A percentile compares a stretch with the other conserved stretches of the same genome.
Evolutionary conservation across 1,284 basidiomycete genomes (phyloP).

Genomic region (Phenoliferia sp.): DNA sequence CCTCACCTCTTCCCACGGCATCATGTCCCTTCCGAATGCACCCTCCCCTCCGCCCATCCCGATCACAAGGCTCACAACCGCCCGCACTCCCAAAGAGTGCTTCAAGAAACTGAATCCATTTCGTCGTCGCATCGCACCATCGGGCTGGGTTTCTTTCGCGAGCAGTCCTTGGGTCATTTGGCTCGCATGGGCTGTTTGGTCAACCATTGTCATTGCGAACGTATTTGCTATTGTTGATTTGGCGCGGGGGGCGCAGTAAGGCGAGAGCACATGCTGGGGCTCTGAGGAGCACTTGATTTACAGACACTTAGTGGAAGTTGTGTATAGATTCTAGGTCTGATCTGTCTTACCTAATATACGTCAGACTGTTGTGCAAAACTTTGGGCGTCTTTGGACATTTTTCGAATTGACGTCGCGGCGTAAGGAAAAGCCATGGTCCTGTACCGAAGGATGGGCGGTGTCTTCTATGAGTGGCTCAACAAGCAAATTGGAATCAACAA

Average conservation of each 20-base stretch:
- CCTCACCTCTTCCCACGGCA: conserved; percentile 28
- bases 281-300: too few species aligned
- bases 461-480: too few species aligned
- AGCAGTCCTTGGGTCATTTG: conserved; percentile 27
- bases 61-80: neutral
- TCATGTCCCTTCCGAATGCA: conserved; percentile 29
- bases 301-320: too few species aligned
- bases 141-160: conserved; percentile 28
- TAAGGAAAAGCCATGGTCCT: too few species aligned
- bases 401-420: too few species aligned
- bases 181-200: conserved; percentile 11
- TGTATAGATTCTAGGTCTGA: too few species aligned
- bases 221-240: conserved; percentile 26
- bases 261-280: too few species aligned
- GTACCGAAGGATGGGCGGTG: too few species aligned
- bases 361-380: too few species aligned
- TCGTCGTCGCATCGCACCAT: conserved; percentile 9
- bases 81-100: neutral
- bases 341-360: too few species aligned
- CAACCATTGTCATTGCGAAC: conserved; percentile 21
- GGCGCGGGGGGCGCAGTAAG: neutral
- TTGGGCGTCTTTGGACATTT: too few species aligned
- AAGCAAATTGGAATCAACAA: too few species aligned
- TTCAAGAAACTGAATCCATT: conserved; percentile 25
- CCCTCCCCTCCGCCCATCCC: neutral